phyloP scores from a whole-genome alignment of 352 stramenopile species.

The Thalassiosira delicatula region DNA sequence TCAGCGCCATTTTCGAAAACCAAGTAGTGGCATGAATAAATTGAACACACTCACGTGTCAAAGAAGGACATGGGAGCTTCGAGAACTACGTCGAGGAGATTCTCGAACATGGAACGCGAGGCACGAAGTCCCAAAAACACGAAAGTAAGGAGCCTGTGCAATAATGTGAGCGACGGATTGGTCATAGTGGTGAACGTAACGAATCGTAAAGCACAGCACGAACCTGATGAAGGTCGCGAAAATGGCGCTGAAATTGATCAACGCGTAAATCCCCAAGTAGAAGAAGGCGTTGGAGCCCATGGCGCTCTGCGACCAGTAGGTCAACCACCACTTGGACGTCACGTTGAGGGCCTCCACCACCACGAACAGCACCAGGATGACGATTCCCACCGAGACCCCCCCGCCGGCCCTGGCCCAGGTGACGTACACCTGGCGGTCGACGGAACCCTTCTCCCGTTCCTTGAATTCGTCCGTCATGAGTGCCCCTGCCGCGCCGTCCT shows the following conservation, averaged over 20 bases:
- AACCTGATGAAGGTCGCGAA: constrained; percentile 54
- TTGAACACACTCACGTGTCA: constrained; percentile 82
- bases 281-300: constrained; percentile 84
- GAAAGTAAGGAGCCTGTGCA: no score
- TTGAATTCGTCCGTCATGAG: constrained; percentile 75
- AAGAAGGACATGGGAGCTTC: constrained; percentile 92
- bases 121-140: constrained; percentile 61
- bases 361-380: constrained; percentile 84
- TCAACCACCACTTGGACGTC: constrained; percentile 91
- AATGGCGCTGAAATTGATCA: constrained; percentile 60
- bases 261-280: constrained; percentile 65
- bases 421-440: constrained; percentile 78
- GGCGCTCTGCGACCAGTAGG: constrained; percentile 90
- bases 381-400: constrained; percentile 63
- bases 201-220: no score
- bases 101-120: constrained; percentile 86
- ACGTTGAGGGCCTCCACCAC: constrained; percentile 89
- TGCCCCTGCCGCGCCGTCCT: constrained; percentile 62
- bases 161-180: no score
- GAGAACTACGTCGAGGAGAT: constrained; percentile 88
- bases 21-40: no score
- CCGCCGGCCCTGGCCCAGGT: constrained; percentile 80
- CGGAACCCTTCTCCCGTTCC: constrained; percentile 72
- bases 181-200: no score
- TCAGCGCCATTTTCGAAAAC: no score